Evolutionary conservation across 2,329 filamentous ascomycete genomes (phyloP).

Genomic region (Magnaporthiopsis incrustans): DNA sequence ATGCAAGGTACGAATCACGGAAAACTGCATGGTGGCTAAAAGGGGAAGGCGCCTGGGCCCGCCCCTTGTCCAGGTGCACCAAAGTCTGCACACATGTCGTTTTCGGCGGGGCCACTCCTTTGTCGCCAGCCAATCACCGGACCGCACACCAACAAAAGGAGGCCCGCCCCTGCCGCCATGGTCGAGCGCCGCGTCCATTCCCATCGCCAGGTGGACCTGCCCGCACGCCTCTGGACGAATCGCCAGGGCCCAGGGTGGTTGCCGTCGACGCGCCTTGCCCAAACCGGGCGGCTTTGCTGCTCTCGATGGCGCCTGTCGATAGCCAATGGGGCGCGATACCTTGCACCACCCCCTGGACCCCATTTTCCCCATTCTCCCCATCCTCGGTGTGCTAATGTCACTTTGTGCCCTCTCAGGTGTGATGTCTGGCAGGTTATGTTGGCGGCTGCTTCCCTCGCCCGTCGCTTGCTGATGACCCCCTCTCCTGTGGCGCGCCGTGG

Average conservation of each 20-base stretch:
- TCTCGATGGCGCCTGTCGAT: neutral
- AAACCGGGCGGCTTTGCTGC: neutral
- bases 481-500: neutral
- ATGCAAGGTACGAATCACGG: neutral
- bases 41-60: neutral
- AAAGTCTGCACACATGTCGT: neutral
- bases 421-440: neutral
- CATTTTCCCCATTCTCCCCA: neutral
- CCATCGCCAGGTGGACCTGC: neutral
- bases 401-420: neutral
- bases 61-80: neutral
- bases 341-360: neutral
- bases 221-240: neutral
- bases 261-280: neutral
- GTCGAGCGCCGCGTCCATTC: neutral
- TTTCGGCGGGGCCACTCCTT: neutral
- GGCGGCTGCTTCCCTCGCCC: neutral
- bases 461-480: neutral
- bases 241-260: neutral
- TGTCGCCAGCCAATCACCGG: neutral
- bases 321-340: neutral
- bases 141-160: neutral
- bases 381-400: neutral
- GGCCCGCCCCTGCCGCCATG: neutral
- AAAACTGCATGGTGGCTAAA: neutral